Evolutionary conservation across 2,329 filamentous ascomycete genomes (phyloP), one percentile per base, ranked within the genome.

Genomic region (Rhytidhysteron rufulum): DNA sequence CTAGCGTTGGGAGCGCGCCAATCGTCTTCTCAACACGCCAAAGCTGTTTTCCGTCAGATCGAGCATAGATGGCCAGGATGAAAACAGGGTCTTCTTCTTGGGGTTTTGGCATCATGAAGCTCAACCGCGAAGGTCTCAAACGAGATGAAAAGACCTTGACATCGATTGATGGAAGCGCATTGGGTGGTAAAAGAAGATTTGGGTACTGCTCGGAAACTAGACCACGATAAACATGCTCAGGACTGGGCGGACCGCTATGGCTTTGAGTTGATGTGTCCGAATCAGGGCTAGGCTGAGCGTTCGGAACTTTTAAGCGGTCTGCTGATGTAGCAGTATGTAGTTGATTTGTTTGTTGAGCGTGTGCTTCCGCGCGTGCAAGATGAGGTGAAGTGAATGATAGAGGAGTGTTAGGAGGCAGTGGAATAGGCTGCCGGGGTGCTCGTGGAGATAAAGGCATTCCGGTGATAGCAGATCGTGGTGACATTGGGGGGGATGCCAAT

Each of bases 21-120:
- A 87, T 86, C 45, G 95, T 88, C 66, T 98, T 98, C 67, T 98
- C 93, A 5, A 95, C 81, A 21, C 91, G 82, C 91, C 93, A 97
- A 9, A 98, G 73, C 62, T 97, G 91, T 40, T 77, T 79, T 3
- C 79, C 72, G 46, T 88, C 82, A 0, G 82, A 83, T 40, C 90
- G 82, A 8, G 86, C 86, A 54, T 88, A 85, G 25, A 98, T 72
- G 15, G 89, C 90, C 39, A 98, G 72, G 0, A 89, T 95, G 57
- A 97, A 96, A 1, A 97, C 91, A 0, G 90, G 88, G 53, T 96
- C 90, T 58, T 95, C 91, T 42, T 96, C 90, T 16, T 86, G 73
- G 45, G 87, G 83, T 37, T 82, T 91, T 9, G 89, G 72, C 2
- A 83, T 86, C 55, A 95, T 72, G 51, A 93, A 79, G 60, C 90